Percentiles rank a stretch among this genome's conserved stretches.
Conservation (phyloP, 73 alveolate species). For the Paramecium primaurelia region DNA sequence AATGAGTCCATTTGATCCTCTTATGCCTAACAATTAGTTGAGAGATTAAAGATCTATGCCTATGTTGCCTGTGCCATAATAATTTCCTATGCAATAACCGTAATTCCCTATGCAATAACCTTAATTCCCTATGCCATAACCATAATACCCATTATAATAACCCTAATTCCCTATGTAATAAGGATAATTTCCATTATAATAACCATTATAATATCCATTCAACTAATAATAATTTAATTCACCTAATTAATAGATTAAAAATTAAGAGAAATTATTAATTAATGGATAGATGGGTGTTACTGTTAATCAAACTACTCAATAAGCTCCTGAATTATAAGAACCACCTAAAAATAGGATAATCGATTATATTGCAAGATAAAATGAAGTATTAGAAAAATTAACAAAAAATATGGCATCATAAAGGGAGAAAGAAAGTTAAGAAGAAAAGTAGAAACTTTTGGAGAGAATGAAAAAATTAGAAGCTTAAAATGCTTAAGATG, state of each 20-base stretch:
- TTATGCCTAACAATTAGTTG: background rate
- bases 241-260: background rate
- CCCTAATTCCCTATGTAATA: background rate
- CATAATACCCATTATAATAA: background rate
- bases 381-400: background rate
- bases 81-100: background rate
- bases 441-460: background rate
- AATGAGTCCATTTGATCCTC: background rate
- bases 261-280: background rate
- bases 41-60: background rate
- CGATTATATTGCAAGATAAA: background rate
- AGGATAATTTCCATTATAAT: background rate
- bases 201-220: background rate
- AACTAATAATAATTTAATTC: background rate
- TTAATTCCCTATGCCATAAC: background rate
- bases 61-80: background rate
- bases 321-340: background rate
- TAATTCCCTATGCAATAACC: background rate
- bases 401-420: conserved; percentile 11
- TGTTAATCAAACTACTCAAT: background rate
- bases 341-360: background rate
- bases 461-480: conserved; percentile 3
- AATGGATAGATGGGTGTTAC: conserved; percentile 41
- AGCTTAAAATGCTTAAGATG: background rate
- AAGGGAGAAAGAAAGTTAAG: background rate